Base-by-base conservation (phyloP, 1,284 basidiomycete genomes). In the Apiotrichum porosum region DNA sequence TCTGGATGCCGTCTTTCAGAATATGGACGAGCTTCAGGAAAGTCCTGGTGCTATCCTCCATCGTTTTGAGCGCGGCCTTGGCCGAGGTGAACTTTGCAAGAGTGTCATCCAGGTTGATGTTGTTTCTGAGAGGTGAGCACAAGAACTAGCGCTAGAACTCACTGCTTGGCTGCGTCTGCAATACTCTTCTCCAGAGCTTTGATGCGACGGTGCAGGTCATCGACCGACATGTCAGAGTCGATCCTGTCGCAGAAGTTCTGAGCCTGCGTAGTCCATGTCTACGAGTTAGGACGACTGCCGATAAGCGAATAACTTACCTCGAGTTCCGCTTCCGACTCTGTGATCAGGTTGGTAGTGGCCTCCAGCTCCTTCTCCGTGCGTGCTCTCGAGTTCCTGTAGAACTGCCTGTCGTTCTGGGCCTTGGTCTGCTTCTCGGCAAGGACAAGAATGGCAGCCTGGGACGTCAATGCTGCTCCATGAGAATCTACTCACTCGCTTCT, bases 21-120 rank as follows among this genome's bases (percentile, higher is more conserved):
- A 49, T 28, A 44, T 49, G 23, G 31, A 35, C 44, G 26, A 44
- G 30, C 3, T 18, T 28, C 14, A 26, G 28, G 18, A 35, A 19
- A 6, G 15, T 21, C 18, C 28, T n/a, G 32, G 28, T 18, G 28
- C n/a, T 79, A 53, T 79, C 82, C 63, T 44, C 38, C 9, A 60
- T 28, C 18, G 33, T 37, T 26, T 48, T 34, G 26, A 60, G 37
- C 23, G 50, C 41, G 21, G 47, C 17, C 40, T 36, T 47, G 1
- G 50, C 49, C 12, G 21, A 34, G n/a, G 82, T 82, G 37, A 87
- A 77, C 55, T 86, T 82, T 19, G 78, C 75, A 0, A 81, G 78
- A 72, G 91, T 80, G 49, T 91, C 82, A 47, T 91, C 88, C 3
- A 89, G 78, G 6, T 82, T 80, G 4, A 84, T 80, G 5, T 88